phyloP scores from a whole-genome alignment of 192 early-diverging fungal genomes.

The Mycoemilia scoparia region DNA sequence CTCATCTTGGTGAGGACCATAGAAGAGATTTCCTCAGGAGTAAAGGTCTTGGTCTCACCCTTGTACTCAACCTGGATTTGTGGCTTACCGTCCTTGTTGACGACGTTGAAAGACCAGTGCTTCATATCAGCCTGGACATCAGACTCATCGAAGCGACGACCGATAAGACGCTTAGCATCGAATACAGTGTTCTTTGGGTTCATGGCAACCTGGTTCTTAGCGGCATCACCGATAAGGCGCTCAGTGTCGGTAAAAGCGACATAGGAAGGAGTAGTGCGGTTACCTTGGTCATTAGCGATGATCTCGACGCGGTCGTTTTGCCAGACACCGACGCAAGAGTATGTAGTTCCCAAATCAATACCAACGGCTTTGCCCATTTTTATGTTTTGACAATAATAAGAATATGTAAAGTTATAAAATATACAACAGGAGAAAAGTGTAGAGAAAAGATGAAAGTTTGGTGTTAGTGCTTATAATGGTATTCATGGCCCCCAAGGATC shows the following conservation, averaged over 20 bases:
- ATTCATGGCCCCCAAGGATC: too few relatives aligned
- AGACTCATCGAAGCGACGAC: conserved; percentile 74
- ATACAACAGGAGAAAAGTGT: not conserved
- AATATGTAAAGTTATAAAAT: not conserved
- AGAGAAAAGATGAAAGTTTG: not conserved
- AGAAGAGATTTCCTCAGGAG: conserved; percentile 91
- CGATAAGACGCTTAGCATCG: conserved; percentile 97
- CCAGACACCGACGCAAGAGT: conserved; percentile 46
- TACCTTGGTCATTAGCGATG: conserved; percentile 98
- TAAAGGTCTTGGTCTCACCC: conserved; percentile 92
- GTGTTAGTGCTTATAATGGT: too few relatives aligned
- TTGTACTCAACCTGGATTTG: conserved; percentile 83
- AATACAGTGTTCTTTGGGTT: conserved; percentile 98
- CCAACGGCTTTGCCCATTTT: conserved; percentile 35
- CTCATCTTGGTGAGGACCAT: conserved; percentile 98
- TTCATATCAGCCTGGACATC: conserved; percentile 99
- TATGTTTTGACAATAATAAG: conserved; percentile 1
- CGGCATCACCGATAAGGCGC: conserved; percentile 97
- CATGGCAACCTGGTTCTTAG: conserved; percentile 98
- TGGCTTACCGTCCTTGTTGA: conserved; percentile 76
- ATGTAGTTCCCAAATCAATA: conserved; percentile 42
- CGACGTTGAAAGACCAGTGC: conserved; percentile 96
- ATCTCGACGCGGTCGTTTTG: conserved; percentile 77
- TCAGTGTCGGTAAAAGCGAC: conserved; percentile 93
- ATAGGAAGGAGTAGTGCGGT: conserved; percentile 95